Conservation (phyloP, 1,284 basidiomycete species). For the Ceratobasidium sp. region DNA sequence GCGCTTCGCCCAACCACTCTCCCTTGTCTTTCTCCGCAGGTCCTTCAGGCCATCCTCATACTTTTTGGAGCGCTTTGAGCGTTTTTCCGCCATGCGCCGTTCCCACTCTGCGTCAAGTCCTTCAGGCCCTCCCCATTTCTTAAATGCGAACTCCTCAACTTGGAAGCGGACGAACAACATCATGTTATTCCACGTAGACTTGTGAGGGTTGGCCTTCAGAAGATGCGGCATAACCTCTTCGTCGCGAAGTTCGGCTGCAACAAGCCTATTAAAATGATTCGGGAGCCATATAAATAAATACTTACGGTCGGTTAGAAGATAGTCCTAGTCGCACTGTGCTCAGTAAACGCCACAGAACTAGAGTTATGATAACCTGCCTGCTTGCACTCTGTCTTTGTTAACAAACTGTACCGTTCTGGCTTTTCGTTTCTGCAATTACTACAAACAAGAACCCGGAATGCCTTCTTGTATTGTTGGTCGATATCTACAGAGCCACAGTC, state of each 20-base stretch:
- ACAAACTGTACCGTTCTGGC: constrained; percentile 91
- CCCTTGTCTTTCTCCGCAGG: constrained; percentile 84
- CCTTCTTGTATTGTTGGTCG: constrained; percentile 80
- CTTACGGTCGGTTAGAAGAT: constrained; percentile 87
- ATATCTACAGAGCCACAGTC: constrained; percentile 88
- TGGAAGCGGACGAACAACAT: constrained; percentile 97
- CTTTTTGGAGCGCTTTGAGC: constrained; percentile 91
- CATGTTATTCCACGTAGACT: constrained; percentile 98
- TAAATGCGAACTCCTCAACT: constrained; percentile 96
- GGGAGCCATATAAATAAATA: not conserved
- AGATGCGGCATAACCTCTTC: constrained; percentile 93
- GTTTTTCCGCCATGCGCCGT: constrained; percentile 82
- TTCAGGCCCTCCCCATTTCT: constrained; percentile 96
- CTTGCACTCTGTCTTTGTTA: constrained; percentile 99
- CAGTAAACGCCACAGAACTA: constrained; percentile 3
- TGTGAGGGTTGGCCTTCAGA: constrained; percentile 96
- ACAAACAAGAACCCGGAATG: constrained; percentile 88
- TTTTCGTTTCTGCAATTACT: constrained; percentile 87
- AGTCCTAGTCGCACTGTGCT: constrained; percentile 67
- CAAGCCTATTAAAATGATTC: not conserved
- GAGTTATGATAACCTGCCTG: constrained; percentile 66
- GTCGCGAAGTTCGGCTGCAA: constrained; percentile 90
- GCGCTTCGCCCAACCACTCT: constrained; percentile 88
- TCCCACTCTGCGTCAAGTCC: constrained; percentile 92
- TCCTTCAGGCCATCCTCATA: constrained; percentile 88